Evolutionary conservation across 2,329 filamentous ascomycete species (phyloP), one percentile per base, ranked within the genome.

Genomic region (Fusarium cyanostomum): DNA sequence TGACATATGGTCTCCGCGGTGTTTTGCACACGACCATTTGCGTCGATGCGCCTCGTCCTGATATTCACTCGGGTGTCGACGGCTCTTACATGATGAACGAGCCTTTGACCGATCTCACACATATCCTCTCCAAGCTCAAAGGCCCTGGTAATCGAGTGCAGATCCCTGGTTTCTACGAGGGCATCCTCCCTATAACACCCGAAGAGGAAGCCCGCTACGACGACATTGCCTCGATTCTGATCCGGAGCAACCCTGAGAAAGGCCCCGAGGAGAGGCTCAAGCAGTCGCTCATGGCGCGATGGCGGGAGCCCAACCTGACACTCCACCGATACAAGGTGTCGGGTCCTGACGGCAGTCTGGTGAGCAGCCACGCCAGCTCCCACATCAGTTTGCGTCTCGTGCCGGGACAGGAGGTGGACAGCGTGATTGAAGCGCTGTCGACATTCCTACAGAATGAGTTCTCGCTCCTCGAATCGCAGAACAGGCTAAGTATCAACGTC

Each of bases 11-110:
- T 1, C 84, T 98, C 7, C 88, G 95, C 44, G 95, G 95, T 21
- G 94, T 99, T 24, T 89, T 99, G 18, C 94, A 98, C 74, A 94
- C 94, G 6, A 97, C 92, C 0, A 85, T 98, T 7, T 90, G 93
- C 60, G 88, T 99, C 24, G 90, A 96, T 64, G 96, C 93, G 55
- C 87, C 88, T 48, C 88, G 92, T 62, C 93, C 94, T 0, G 95
- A 99, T 76, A 84, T 96, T 2, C 95, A 99, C 77, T 96, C 92
- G 60, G 95, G 95, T 71, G 94, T 99, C n/a, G 94, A 98, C 71
- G 95, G 95, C 34, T 97, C 93, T 59, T 88, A 91, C 61, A 86
- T 96, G 78, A 86, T 95, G 59, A 92, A 97, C 58, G 95, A 99
- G 73, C 92, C 94, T 1, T 81, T 98, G 8, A 96, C 96, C 35